These are phyloP conservation scores for Cenchrus americanus DNA, from an alignment of 176 grass and related monocot species.

Conservation along the genomic window DNA sequence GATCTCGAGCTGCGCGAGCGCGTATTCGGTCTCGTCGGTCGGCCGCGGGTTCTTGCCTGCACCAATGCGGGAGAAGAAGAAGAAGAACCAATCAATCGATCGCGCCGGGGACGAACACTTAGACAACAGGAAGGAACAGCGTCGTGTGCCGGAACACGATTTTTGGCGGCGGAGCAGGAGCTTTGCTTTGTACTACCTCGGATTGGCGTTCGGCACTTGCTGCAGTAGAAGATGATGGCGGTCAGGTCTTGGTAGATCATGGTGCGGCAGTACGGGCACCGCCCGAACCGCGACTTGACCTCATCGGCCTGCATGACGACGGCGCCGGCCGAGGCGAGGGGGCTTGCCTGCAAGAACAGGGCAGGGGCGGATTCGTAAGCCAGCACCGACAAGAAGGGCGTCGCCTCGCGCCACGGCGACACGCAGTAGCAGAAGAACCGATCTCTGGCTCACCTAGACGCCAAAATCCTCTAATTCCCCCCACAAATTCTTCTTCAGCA, in stretches of 20 bases:
- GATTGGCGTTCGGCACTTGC: constrained; percentile 63
- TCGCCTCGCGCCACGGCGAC: not conserved
- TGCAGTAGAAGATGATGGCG: constrained; percentile 67
- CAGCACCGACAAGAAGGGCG: not conserved
- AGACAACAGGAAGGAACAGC: no score
- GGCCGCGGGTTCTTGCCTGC: constrained; percentile 59
- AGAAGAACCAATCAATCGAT: not conserved
- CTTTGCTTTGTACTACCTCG: constrained; percentile 24
- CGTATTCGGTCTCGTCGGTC: constrained; percentile 47
- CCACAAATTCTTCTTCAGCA: not conserved
- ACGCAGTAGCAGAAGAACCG: not conserved
- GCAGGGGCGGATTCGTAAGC: not conserved
- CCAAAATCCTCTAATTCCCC: not conserved
- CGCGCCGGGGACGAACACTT: not conserved
- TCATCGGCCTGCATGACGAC: constrained; percentile 36
- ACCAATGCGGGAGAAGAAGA: not conserved
- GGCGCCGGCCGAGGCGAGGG: not conserved
- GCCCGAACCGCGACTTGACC: constrained; percentile 58
- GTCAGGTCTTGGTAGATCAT: constrained; percentile 68
- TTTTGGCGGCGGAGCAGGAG: not conserved
- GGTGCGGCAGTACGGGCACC: constrained; percentile 67
- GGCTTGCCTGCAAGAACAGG: constrained; percentile 9
- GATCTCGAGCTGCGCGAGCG: constrained; percentile 64
- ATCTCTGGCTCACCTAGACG: not conserved
- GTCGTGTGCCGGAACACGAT: no score